Evolutionary conservation across 2,329 filamentous ascomycete species (phyloP), one percentile per base, ranked within the genome.

Genomic region (Ambrosiella beaveri): DNA sequence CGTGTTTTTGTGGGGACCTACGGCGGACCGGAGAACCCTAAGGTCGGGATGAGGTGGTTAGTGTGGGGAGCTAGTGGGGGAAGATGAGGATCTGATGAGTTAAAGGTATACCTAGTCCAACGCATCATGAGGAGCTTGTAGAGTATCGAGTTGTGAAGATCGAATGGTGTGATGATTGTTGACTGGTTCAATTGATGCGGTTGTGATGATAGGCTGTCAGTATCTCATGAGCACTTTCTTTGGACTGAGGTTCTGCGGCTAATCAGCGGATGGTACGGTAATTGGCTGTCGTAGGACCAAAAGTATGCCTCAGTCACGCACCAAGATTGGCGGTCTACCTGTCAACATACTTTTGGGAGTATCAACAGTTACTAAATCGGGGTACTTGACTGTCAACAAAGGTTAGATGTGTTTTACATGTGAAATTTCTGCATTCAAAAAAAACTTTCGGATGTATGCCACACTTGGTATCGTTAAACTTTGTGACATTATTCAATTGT

Each of bases 21-120:
- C 66, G 67, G 75, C 73, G 67, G 75, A 74, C 67, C 77, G 73
- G 70, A 79, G 72, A 70, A 70, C 65, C 67, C 71, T 73, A 63
- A 60, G 61, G 39, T 15, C 27, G 39, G 27, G 27, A 27, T 27
- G 27, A 27, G 44, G n/a, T 47, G 44, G 44, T 47, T 47, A 47
- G 44, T 17, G n/a, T 15, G n/a, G 44, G 44, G 1, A 17, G 11
- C 2, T 13, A 8, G 2, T n/a, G 7, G 44, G 44, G n/a, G 44
- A 17, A 7, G n/a, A n/a, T 13, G 44, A 41, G 40, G 40, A 41
- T 27, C 27, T 27, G 3, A 6, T 3, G 40, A 41, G 19, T 47
- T 47, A 4, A 27, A 27, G 27, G 27, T 47, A 17, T 47, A 47
- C 44, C n/a, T 47, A 17, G 44, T 47, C 44, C 44, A 47, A 15